Evolutionary conservation across 148 eudicot genomes (phyloP).

Genomic region (Vaccinium macrocarpon): DNA sequence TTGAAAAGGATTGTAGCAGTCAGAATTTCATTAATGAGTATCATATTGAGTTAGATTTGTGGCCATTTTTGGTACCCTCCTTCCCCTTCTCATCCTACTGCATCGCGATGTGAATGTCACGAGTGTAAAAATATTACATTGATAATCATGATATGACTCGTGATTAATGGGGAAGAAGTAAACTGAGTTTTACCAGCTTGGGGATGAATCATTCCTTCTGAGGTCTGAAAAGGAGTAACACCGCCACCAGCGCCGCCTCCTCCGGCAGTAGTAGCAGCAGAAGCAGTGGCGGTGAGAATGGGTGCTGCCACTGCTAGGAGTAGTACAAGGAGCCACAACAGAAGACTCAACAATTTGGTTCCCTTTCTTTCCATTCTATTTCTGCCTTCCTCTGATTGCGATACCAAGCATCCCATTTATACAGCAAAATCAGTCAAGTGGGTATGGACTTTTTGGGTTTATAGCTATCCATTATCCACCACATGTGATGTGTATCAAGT

Average conservation of each 20-base stretch:
- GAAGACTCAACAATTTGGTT: not conserved
- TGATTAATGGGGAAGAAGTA: not conserved
- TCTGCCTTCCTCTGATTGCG: not conserved
- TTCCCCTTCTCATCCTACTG: not conserved
- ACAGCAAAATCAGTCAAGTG: not conserved
- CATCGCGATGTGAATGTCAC: not conserved
- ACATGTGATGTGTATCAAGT: not conserved
- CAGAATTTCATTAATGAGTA: not conserved
- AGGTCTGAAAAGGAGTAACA: not conserved
- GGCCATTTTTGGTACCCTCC: not conserved
- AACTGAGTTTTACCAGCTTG: constrained; percentile 4
- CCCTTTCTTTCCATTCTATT: not conserved
- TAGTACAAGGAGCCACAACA: not conserved
- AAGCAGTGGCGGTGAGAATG: not conserved
- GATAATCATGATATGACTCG: not conserved
- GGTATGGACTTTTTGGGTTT: not conserved
- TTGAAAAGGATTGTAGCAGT: not conserved
- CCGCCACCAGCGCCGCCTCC: not conserved
- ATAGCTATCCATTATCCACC: not conserved
- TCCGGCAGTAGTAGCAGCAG: not conserved
- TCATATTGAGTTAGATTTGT: not conserved
- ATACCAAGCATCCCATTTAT: not conserved
- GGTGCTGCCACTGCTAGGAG: not conserved
- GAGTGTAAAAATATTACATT: not conserved
- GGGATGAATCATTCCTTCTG: not conserved